Evolutionary conservation across 805 yeast species (phyloP).

Genomic region (Saccharomycopsis sp.): DNA sequence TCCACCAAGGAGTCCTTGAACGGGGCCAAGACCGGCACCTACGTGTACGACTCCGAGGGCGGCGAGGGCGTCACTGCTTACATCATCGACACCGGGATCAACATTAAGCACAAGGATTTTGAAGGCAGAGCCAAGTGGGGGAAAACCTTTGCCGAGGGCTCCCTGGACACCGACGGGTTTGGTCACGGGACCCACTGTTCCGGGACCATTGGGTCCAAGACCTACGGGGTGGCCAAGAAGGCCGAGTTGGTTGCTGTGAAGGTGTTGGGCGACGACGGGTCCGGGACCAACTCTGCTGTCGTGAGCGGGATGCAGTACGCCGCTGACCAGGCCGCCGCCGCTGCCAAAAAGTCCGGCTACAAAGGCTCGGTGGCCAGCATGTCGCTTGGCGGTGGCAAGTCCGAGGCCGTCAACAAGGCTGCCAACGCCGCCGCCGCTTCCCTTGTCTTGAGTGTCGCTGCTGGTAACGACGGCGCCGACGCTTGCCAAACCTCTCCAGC

Average conservation of each 20-base stretch:
- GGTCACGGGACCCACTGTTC: constrained; percentile 66
- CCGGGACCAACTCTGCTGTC: constrained; percentile 76
- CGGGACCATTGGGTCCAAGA: constrained; percentile 50
- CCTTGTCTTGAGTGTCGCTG: constrained; percentile 55
- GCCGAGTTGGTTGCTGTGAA: constrained; percentile 77
- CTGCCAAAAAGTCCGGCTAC: constrained; percentile 50
- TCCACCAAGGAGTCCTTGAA: constrained; percentile 34
- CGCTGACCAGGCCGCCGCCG: constrained; percentile 58
- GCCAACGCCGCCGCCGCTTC: constrained; percentile 47
- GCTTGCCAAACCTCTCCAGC: constrained; percentile 57
- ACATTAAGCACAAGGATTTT: constrained; percentile 45
- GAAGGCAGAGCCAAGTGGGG: constrained; percentile 57
- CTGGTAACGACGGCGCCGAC: constrained; percentile 53
- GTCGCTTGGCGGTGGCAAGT: constrained; percentile 55
- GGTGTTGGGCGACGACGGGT: constrained; percentile 72
- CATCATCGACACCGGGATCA: constrained; percentile 48
- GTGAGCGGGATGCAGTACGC: constrained; percentile 79
- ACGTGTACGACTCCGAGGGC: constrained; percentile 8
- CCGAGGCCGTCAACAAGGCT: constrained; percentile 47
- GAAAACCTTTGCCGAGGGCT: constrained; percentile 38
- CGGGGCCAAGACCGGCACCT: constrained; percentile 5
- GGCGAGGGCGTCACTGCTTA: constrained; percentile 59
- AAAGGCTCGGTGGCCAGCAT: constrained; percentile 87
- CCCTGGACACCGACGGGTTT: constrained; percentile 48
- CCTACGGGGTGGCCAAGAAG: constrained; percentile 65